Conservation (phyloP, 2,329 filamentous ascomycete genomes). For the Zalaria obscura region DNA sequence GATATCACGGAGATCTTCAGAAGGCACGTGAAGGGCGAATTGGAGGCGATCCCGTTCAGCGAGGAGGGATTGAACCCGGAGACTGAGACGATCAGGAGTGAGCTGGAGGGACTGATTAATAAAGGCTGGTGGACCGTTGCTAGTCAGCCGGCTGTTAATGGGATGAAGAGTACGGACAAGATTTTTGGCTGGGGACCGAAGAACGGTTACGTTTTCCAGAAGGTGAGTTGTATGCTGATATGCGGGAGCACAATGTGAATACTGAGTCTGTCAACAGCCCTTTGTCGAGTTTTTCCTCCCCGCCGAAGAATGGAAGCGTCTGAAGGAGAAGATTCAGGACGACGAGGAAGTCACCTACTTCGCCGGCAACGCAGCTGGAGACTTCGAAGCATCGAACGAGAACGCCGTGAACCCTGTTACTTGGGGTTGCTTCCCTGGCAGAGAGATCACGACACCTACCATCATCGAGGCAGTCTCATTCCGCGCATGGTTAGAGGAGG, state of each 20-base stretch:
- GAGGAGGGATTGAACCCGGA: slow-evolving; percentile 79
- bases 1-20: slow-evolving; percentile 76
- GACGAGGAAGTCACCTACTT: slow-evolving; percentile 71
- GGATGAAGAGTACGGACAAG: slow-evolving; percentile 57
- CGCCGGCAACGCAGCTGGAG: slow-evolving; percentile 64
- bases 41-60: slow-evolving; percentile 81
- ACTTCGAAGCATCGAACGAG: slow-evolving; percentile 54
- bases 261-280: slow-evolving; percentile 26
- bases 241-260: too few species aligned
- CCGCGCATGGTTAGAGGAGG: slow-evolving; percentile 86
- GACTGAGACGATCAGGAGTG: slow-evolving; percentile 63
- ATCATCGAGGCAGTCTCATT: slow-evolving; percentile 96
- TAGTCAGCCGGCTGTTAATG: slow-evolving; percentile 87
- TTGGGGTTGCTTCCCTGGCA: slow-evolving; percentile 89
- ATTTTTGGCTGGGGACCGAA: slow-evolving; percentile 89
- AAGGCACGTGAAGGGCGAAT: slow-evolving; percentile 63
- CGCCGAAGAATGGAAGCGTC: slow-evolving; percentile 50
- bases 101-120: slow-evolving; percentile 65
- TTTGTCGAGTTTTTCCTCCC: slow-evolving; percentile 96
- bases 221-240: slow-evolving; percentile 23
- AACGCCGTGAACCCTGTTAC: slow-evolving; percentile 83
- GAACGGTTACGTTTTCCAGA: slow-evolving; percentile 93
- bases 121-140: slow-evolving; percentile 93
- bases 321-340: slow-evolving; percentile 52
- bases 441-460: slow-evolving; percentile 90